These are phyloP conservation scores for Scutellaria galericulata DNA, from an alignment of 257 asterid genomes.

Conservation along the genomic window DNA sequence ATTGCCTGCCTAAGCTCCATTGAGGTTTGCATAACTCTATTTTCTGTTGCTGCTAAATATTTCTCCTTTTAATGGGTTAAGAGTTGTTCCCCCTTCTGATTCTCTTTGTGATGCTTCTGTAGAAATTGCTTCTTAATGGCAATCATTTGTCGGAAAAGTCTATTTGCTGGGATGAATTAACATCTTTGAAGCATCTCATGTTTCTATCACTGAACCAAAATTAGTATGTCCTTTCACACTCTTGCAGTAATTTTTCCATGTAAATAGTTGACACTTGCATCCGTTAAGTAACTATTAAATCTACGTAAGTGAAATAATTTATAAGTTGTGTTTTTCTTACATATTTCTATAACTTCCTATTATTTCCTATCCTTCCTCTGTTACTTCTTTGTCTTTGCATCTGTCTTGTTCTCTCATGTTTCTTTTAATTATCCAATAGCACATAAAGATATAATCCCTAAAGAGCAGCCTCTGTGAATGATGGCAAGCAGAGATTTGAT, in stretches of 20 bases:
- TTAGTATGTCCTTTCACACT: slow-evolving; percentile 49
- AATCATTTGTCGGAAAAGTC: slow-evolving; percentile 61
- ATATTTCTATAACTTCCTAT: slow-evolving; percentile 12
- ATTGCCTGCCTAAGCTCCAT: slow-evolving; percentile 57
- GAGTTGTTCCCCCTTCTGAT: slow-evolving; percentile 28
- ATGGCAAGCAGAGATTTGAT: slow-evolving; percentile 12
- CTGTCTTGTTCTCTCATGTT: not conserved
- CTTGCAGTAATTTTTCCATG: slow-evolving; percentile 16
- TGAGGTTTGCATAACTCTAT: slow-evolving; percentile 52
- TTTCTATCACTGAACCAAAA: slow-evolving; percentile 68
- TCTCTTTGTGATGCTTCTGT: slow-evolving; percentile 35
- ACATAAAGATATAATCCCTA: not conserved
- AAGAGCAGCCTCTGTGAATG: slow-evolving; percentile 9
- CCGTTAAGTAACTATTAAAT: slow-evolving; percentile 8
- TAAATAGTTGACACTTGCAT: slow-evolving; percentile 8
- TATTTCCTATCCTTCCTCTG: not conserved
- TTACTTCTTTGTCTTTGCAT: not conserved
- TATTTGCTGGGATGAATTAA: slow-evolving; percentile 77
- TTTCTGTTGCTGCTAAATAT: slow-evolving; percentile 23
- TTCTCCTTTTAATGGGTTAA: slow-evolving; percentile 23
- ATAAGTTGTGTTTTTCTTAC: slow-evolving; percentile 8
- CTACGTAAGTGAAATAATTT: slow-evolving; percentile 1
- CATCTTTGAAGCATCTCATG: slow-evolving; percentile 64
- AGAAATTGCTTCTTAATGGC: slow-evolving; percentile 71
- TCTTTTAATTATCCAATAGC: slow-evolving; percentile 6